Base-by-base conservation (phyloP, 768 basidiomycete genomes). In the Lactarius sanguifluus region DNA sequence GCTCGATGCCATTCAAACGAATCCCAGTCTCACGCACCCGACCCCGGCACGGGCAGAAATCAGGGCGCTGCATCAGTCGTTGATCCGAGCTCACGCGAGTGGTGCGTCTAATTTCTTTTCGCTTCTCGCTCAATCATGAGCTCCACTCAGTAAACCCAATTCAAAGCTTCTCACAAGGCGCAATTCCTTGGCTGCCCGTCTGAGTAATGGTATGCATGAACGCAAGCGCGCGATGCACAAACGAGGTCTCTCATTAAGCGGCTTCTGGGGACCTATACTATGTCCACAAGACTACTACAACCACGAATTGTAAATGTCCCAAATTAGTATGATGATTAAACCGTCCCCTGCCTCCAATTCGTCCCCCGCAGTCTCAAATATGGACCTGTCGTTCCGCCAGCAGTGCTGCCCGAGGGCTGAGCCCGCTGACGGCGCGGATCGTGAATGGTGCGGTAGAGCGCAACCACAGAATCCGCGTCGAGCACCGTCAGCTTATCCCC, bases 171-270 rank as follows among this genome's bases (percentile, higher is more conserved):
- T 59, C 10, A 50, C 43, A 23, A 52, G 15, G 13, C 43, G 28
- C 10, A 36, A 56, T 8, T 52, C 57, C 45, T 28, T 67, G 13
- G 18, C 40, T 8, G n/a, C 28, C n/a, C 45, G 50, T 13, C 30
- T 59, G 12, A 45, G 62, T 18, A 55, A 56, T 50, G 62, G 62
- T 15, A 64, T 52, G 57, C 43, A 64, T 64, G 66, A 62, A 20
- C 61, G 57, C 38, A 59, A 67, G 57, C 47, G 38, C 18, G 41
- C 34, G n/a, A 59, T 64, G 57, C 38, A 64, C 40, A 23, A 47
- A 23, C 40, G 60, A 25, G 60, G 60, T 32, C 8, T 56, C 30
- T 56, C 55, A 41, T 55, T 66, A n/a, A 40, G 30, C 12, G n/a
- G 20, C 20, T 32, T 61, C 23, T 66, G 55, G 55, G 2, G 43